Percentiles rank a stretch among this genome's conserved stretches.
Conservation (phyloP, 108 stramenopile genomes). For the Ochromonas danica region DNA sequence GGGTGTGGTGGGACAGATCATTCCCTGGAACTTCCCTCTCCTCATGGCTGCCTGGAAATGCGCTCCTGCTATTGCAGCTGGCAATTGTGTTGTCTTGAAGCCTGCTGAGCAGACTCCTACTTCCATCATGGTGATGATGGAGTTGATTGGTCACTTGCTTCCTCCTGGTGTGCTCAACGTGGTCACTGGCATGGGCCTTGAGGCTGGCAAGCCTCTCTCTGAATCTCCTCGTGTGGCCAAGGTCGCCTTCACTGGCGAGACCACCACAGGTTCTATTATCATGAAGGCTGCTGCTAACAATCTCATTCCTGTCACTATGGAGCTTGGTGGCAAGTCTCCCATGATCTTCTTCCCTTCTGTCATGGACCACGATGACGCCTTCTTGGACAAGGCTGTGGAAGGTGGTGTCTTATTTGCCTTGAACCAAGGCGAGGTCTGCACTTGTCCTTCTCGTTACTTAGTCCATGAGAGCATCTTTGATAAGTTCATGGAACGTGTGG, state of each 20-base stretch:
- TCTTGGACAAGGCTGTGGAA: conserved; percentile 52
- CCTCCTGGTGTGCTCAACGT: conserved; percentile 79
- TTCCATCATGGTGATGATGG: conserved; percentile 64
- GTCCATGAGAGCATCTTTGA: conserved; percentile 50
- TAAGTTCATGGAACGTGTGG: conserved; percentile 43
- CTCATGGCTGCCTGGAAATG: conserved; percentile 45
- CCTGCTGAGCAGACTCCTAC: conserved; percentile 85
- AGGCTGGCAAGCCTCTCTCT: conserved; percentile 3
- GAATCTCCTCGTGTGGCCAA: conserved; percentile 38
- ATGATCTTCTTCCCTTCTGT: conserved; percentile 47
- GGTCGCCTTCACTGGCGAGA: conserved; percentile 56
- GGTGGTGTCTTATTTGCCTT: conserved; percentile 48
- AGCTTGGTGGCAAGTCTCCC: conserved; percentile 60
- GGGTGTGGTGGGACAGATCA: conserved; percentile 40
- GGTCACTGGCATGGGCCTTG: conserved; percentile 59
- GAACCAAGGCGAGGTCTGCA: conserved; percentile 54
- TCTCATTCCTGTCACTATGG: conserved; percentile 54
- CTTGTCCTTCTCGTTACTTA: conserved; percentile 49
- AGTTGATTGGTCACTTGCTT: conserved; percentile 72
- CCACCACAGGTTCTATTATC: conserved; percentile 52
- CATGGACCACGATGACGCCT: conserved; percentile 44
- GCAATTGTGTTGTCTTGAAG: conserved; percentile 59
- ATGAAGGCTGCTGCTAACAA: conserved; percentile 49
- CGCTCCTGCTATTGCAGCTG: conserved; percentile 59
- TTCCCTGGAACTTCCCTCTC: conserved; percentile 50